phyloP scores from a whole-genome alignment of 2,329 filamentous ascomycete species.

The Parafenestella ontariensis region DNA sequence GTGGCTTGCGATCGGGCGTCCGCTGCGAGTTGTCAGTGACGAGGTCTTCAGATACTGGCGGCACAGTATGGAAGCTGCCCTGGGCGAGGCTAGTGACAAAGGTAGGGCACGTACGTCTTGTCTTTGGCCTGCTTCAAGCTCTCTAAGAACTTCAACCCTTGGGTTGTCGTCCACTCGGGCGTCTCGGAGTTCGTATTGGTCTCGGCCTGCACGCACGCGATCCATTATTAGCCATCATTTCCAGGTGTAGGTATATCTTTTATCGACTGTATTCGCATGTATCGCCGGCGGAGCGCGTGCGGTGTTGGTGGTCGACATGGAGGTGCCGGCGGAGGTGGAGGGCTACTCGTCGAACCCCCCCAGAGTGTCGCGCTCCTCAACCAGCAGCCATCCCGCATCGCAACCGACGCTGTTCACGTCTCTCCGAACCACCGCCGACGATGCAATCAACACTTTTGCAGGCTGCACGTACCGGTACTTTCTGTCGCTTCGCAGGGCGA shows the following conservation, averaged over 20 bases:
- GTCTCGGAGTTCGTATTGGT: conserved; percentile 58
- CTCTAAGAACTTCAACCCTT: conserved; percentile 76
- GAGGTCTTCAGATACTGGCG: not conserved
- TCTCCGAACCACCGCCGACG: conserved; percentile 31
- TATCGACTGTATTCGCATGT: conserved; percentile 11
- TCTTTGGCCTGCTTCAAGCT: conserved; percentile 78
- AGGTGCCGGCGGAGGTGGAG: conserved; percentile 36
- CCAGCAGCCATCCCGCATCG: conserved; percentile 40
- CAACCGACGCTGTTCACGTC: conserved; percentile 25
- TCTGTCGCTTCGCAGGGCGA: conserved; percentile 65
- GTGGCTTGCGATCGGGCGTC: conserved; percentile 74
- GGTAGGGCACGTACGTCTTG: conserved; percentile 70
- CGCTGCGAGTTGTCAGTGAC: conserved; percentile 51
- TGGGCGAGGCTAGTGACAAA: conserved; percentile 1
- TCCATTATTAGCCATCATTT: conserved; percentile 35
- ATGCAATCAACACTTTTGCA: conserved; percentile 25
- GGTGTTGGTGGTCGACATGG: conserved; percentile 36
- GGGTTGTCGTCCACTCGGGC: conserved; percentile 71
- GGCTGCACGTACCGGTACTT: conserved; percentile 62
- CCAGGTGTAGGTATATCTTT: not conserved
- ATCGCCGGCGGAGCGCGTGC: conserved; percentile 34
- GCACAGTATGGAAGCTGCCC: conserved; percentile 3
- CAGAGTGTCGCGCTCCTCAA: conserved; percentile 38
- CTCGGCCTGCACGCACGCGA: conserved; percentile 35
- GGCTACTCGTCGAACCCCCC: conserved; percentile 45